Conservation (phyloP, 306 rosid species). For the Cucurbita moschata region DNA sequence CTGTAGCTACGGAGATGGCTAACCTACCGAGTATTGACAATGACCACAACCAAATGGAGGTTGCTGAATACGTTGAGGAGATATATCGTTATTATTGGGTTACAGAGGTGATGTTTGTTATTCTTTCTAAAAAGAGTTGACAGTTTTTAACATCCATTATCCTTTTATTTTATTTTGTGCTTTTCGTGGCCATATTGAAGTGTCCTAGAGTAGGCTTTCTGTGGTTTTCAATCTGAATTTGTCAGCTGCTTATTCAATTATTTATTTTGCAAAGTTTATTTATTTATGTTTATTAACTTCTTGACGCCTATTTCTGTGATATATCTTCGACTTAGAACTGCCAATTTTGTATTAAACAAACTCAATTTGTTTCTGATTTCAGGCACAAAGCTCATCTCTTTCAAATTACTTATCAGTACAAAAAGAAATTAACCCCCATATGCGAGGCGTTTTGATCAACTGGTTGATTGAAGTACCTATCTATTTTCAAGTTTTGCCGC, state of each 20-base stretch:
- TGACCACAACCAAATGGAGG: slow-evolving; percentile 69
- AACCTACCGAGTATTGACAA: slow-evolving; percentile 61
- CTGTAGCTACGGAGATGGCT: slow-evolving; percentile 24
- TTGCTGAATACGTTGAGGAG: slow-evolving; percentile 72
- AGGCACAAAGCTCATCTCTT: slow-evolving; percentile 43
- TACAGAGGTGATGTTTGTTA: slow-evolving; percentile 38
- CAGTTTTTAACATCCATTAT: background rate
- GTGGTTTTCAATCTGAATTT: background rate
- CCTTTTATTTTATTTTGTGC: background rate
- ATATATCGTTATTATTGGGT: slow-evolving; percentile 75
- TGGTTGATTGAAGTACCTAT: slow-evolving; percentile 73
- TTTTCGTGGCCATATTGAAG: background rate
- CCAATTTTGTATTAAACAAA: background rate
- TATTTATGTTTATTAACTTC: background rate
- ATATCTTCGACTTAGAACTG: background rate
- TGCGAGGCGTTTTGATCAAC: slow-evolving; percentile 81
- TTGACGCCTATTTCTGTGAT: background rate
- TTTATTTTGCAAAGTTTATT: background rate
- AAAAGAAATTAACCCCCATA: slow-evolving; percentile 47
- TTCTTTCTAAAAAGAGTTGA: background rate
- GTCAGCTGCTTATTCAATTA: background rate
- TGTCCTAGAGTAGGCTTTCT: background rate
- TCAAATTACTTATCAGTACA: slow-evolving; percentile 58
- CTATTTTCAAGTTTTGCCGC: slow-evolving; percentile 4
- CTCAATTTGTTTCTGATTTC: slow-evolving; percentile 11